These are phyloP conservation scores for Parastagonospora avenae DNA, from an alignment of 2,329 filamentous ascomycete species.

Conservation along the genomic window DNA sequence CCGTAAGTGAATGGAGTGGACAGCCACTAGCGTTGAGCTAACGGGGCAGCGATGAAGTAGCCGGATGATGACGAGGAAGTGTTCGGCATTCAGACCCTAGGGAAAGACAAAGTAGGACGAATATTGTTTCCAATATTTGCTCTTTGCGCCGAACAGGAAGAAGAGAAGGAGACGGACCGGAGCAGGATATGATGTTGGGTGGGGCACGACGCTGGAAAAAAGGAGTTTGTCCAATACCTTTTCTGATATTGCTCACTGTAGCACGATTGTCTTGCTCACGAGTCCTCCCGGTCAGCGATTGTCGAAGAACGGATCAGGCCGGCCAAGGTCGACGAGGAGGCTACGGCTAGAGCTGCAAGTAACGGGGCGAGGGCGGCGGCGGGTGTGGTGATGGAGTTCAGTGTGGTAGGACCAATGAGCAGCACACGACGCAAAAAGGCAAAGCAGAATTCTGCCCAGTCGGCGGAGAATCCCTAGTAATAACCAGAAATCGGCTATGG, in stretches of 20 bases:
- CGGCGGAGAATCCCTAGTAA: slow-evolving; percentile 47
- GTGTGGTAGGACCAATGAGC: slow-evolving; percentile 31
- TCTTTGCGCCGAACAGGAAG: neutral
- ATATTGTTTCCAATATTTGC: neutral
- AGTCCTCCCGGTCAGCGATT: neutral
- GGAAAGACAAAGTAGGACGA: slow-evolving; percentile 13
- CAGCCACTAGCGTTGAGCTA: slow-evolving; percentile 39
- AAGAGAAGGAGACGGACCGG: neutral
- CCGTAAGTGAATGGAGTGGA: slow-evolving; percentile 34
- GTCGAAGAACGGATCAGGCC: slow-evolving; percentile 7
- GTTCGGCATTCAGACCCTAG: slow-evolving; percentile 3
- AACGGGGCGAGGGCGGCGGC: slow-evolving; percentile 21
- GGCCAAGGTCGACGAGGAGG: slow-evolving; percentile 11
- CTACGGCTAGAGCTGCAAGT: slow-evolving; percentile 14
- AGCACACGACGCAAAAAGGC: slow-evolving; percentile 36
- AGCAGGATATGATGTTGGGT: slow-evolving; percentile 3
- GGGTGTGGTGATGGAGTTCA: slow-evolving; percentile 26
- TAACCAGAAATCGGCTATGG: slow-evolving; percentile 45
- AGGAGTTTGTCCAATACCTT: slow-evolving; percentile 32
- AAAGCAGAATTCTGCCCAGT: slow-evolving; percentile 34
- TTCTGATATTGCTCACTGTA: slow-evolving; percentile 17
- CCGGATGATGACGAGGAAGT: slow-evolving; percentile 18
- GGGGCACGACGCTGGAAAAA: slow-evolving; percentile 13
- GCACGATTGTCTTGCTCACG: neutral
- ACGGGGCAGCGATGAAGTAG: slow-evolving; percentile 27